Evolutionary conservation across 2,329 filamentous ascomycete species (phyloP).

Genomic region (Penicillium sp.): DNA sequence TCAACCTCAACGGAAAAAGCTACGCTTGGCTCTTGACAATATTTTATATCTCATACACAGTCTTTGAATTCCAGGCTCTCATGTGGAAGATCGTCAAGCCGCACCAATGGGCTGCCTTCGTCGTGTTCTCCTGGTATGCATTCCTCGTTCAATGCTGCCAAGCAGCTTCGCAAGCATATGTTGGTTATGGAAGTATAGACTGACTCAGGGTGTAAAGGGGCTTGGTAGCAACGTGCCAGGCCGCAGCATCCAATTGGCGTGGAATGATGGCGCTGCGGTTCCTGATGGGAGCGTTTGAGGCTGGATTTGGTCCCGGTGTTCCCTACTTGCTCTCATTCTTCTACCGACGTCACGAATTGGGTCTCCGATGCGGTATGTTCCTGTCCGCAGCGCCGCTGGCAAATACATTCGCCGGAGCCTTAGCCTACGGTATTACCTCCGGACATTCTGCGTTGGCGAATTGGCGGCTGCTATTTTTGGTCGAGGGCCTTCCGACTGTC

Average conservation of each 20-base stretch:
- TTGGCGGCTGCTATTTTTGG: conserved; percentile 64
- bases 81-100: conserved; percentile 46
- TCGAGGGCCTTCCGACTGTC: conserved; percentile 61
- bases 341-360: conserved; percentile 56
- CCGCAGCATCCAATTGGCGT: conserved; percentile 44
- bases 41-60: conserved; percentile 51
- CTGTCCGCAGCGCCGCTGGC: conserved; percentile 62
- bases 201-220: conserved; percentile 37
- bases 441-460: conserved; percentile 55
- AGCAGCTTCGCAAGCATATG: conserved; percentile 11
- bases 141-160: conserved; percentile 17
- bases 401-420: conserved; percentile 70
- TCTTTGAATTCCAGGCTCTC: conserved; percentile 42
- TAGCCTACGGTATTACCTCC: conserved; percentile 63
- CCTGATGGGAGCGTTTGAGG: conserved; percentile 47
- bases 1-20: conserved; percentile 46
- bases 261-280: conserved; percentile 51
- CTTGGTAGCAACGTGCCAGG: conserved; percentile 47
- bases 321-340: conserved; percentile 56
- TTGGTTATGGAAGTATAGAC: conserved; percentile 6
- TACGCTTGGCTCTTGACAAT: conserved; percentile 53
- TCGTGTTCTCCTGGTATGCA: conserved; percentile 42
- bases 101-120: conserved; percentile 44
- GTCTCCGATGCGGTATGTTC: conserved; percentile 56
- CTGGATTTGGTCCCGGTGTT: conserved; percentile 46